Percentiles rank a stretch among this genome's conserved stretches.
These are phyloP conservation scores for Penicillium maclennaniae DNA, from an alignment of 495 filamentous ascomycete species.

Conservation along the genomic window DNA sequence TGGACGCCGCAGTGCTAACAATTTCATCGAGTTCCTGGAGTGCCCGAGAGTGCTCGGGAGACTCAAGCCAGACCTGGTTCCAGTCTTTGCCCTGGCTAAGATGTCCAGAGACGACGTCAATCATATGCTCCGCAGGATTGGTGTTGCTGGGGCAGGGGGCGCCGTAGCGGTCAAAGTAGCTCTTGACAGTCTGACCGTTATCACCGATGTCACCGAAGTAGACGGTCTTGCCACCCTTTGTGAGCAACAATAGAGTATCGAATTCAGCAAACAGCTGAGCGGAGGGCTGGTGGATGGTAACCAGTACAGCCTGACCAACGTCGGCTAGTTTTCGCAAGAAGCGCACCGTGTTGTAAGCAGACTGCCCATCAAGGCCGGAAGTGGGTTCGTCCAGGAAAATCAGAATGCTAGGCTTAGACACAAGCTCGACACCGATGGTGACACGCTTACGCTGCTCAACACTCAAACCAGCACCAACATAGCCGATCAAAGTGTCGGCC, in stretches of 20 bases:
- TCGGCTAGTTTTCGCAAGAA: slow-evolving; percentile 63
- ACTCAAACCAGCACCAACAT: slow-evolving; percentile 47
- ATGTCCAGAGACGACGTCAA: slow-evolving; percentile 64
- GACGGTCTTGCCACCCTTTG: slow-evolving; percentile 62
- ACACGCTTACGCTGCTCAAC: slow-evolving; percentile 61
- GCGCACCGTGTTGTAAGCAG: slow-evolving; percentile 60
- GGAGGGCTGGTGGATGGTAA: slow-evolving; percentile 75
- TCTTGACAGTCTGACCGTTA: slow-evolving; percentile 46
- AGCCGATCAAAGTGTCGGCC: slow-evolving; percentile 52
- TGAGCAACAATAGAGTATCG: slow-evolving; percentile 64
- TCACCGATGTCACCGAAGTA: slow-evolving; percentile 65
- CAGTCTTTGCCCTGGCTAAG: slow-evolving; percentile 48
- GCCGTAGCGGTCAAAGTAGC: slow-evolving; percentile 76
- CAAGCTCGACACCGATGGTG: slow-evolving; percentile 66
- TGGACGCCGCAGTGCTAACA: slow-evolving; percentile 36
- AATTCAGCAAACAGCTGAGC: slow-evolving; percentile 69
- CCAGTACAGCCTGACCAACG: slow-evolving; percentile 64
- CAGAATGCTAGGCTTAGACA: slow-evolving; percentile 59
- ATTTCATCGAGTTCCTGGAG: slow-evolving; percentile 54
- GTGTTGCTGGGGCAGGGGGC: slow-evolving; percentile 67
- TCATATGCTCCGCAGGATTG: slow-evolving; percentile 89
- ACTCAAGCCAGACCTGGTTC: slow-evolving; percentile 61
- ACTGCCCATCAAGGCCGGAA: slow-evolving; percentile 60
- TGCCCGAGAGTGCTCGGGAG: slow-evolving; percentile 42
- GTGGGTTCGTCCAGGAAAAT: slow-evolving; percentile 79